Base-by-base conservation (phyloP, 371 early-diverging fungal genomes). In the Apophysomyces elegans region DNA sequence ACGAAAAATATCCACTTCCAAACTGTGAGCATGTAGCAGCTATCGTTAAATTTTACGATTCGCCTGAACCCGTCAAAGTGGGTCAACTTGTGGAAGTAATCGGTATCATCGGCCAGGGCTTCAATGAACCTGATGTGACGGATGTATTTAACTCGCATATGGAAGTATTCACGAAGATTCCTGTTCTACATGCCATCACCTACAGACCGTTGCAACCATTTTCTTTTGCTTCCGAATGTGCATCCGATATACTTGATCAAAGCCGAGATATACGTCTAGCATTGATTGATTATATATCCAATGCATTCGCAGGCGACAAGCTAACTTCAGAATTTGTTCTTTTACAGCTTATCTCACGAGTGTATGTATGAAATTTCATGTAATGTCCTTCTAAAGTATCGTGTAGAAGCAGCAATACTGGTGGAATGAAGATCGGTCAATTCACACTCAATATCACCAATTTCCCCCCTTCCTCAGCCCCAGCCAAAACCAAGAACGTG, bases 251-350 rank as follows among this genome's bases (percentile, higher is more conserved):
- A 35, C 16, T 44, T 13, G 54, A 67, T 50, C 73, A 75, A 41
- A 73, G 80, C 13, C 61, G 65, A 36, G 63, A 77, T 43, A 76
- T 81, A 32, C 79, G 87, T 35, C 67, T 62, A 7, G 70, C 73
- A 13, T 47, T 89, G 58, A 73, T 88, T 5, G 75, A 78, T n/a
- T 86, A 87, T 63, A 73, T 89, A 63, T 69, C 86, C 7, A 58
- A 79, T 5, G 79, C 73, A 0, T 72, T 87, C 21, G 70, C 74
- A 44, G 86, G 84, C 0, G 90, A 89, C 70, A 59, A 56, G 4
- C 64, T 89, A 36, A 84, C 76, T 12, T 86, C 90, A 4, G 90
- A 89, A 67, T 81, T 81, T 50, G 75, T 89, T 7, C 72, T 89
- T 14, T 72, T 88, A 7, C 86, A 86, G 44, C 69, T 87, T 7